A percentile compares a stretch with the other conserved stretches of the same genome.
Evolutionary conservation across 306 rosid species (phyloP).

Genomic region (Pueraria montana): DNA sequence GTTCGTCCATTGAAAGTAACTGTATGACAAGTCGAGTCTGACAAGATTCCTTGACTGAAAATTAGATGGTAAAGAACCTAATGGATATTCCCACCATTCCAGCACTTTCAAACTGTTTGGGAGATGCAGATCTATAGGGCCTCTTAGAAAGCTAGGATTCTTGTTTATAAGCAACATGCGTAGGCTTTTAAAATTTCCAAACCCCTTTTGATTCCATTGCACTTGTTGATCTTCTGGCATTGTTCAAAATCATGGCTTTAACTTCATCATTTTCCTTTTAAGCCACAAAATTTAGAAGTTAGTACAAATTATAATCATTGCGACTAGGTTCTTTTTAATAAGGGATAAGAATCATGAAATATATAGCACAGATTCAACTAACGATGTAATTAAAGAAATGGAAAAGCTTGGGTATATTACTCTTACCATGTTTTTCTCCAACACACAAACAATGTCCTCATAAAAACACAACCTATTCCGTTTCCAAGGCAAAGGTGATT

Average conservation of each 20-base stretch:
- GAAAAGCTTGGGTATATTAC: too few species aligned
- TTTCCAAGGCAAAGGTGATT: neutral
- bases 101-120: too few species aligned
- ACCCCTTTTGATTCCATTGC: neutral
- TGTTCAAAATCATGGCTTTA: neutral
- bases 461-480: conserved; percentile 7
- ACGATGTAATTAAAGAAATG: too few species aligned
- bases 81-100: conserved; percentile 37
- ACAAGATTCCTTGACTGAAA: neutral
- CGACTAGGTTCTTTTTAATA: too few species aligned
- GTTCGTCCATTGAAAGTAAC: neutral
- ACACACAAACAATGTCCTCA: conserved; percentile 22
- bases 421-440: too few species aligned
- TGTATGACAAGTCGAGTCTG: neutral
- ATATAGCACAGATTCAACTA: too few species aligned
- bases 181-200: conserved; percentile 25
- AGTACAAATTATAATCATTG: neutral
- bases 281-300: neutral
- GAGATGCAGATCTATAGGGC: conserved; percentile 6
- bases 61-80: neutral
- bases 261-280: conserved; percentile 22
- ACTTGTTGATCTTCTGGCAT: neutral
- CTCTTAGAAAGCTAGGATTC: neutral
- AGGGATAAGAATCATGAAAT: too few species aligned
- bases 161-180: neutral